phyloP scores from a whole-genome alignment of 2,329 filamentous ascomycete genomes.

The Apiospora aurea region DNA sequence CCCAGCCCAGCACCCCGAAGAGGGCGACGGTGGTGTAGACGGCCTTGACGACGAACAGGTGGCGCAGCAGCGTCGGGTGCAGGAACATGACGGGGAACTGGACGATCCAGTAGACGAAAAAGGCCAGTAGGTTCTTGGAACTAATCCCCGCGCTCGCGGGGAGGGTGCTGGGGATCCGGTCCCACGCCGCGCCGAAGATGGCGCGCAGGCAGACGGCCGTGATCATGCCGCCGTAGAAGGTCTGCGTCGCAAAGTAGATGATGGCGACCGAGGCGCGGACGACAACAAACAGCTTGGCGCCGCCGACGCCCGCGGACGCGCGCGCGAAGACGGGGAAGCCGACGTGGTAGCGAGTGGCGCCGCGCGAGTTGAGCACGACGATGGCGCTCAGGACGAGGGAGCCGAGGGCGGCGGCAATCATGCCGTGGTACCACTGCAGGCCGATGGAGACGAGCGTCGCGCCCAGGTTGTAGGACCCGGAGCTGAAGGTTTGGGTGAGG shows the following conservation, averaged over 20 bases:
- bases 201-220: slow-evolving; percentile 44
- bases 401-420: slow-evolving; percentile 42
- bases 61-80: slow-evolving; percentile 56
- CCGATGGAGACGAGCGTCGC: slow-evolving; percentile 41
- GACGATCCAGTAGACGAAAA: slow-evolving; percentile 62
- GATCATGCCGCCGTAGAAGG: slow-evolving; percentile 44
- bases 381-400: slow-evolving; percentile 41
- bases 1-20: slow-evolving; percentile 54
- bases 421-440: slow-evolving; percentile 41
- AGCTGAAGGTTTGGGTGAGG: slow-evolving; percentile 43
- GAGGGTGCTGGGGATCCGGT: slow-evolving; percentile 54
- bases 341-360: slow-evolving; percentile 44
- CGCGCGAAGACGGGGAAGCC: slow-evolving; percentile 46
- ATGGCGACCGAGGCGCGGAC: slow-evolving; percentile 43
- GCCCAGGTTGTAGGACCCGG: slow-evolving; percentile 44
- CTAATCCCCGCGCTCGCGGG: slow-evolving; percentile 55
- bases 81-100: slow-evolving; percentile 57
- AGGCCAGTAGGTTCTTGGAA: slow-evolving; percentile 57
- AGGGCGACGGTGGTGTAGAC: slow-evolving; percentile 52
- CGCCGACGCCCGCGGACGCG: slow-evolving; percentile 45
- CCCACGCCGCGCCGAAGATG: slow-evolving; percentile 47
- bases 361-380: slow-evolving; percentile 44
- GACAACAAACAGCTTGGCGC: slow-evolving; percentile 48
- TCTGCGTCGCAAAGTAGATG: slow-evolving; percentile 48
- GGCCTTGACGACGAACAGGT: slow-evolving; percentile 52